Evolutionary conservation across 176 grass and related monocot genomes (phyloP), one percentile per base, ranked within the genome.

Genomic region (Oryza glaberrima): DNA sequence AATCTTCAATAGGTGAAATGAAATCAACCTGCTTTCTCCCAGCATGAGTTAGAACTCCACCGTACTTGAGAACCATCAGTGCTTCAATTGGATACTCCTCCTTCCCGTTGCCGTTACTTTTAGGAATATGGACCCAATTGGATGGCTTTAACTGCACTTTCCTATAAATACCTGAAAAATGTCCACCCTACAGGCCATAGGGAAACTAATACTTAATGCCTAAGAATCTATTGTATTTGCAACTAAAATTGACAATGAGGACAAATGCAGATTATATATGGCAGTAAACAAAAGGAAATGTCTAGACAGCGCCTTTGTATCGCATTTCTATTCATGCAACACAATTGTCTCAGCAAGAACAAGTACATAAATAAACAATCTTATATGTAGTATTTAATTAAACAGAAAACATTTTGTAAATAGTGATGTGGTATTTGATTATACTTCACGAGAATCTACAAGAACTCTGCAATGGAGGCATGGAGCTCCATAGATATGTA

Each of bases 151-250:
- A 49, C 72, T 98, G 92, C 36, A 95, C 95, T 93, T 98, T 98
- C 80, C 95, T 88, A 77, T 98, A 98, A 70, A 98, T 98, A 83
- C 95, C 95, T 76, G 95, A 98, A 85, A 98, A 98, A 86, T 98
- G 84, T n/a, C 95, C 95, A 87, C 95, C 95, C 95, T 98, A 70
- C 72, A 81, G 65, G 34, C 71, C 85, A 94, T 30, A 83, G 67
- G 3, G 49, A 41, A 72, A 78, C 43, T 78, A 76, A 78, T 63
- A 20, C 56, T 69, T 46, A 76, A 79, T 79, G 46, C n/a, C 46
- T 77, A 65, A 65, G 73, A 76, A 65, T 69, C 51, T 72, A 77
- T 52, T 54, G 23, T 43, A 68, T 20, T 38, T 54, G 22, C 65
- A 70, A 89, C 66, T 56, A 83, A 77, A 65, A 65, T 49, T 52